Percentiles rank a stretch among this genome's conserved stretches.
Evolutionary conservation across 805 yeast species (phyloP).

Genomic region (Cyberlindnera americana): DNA sequence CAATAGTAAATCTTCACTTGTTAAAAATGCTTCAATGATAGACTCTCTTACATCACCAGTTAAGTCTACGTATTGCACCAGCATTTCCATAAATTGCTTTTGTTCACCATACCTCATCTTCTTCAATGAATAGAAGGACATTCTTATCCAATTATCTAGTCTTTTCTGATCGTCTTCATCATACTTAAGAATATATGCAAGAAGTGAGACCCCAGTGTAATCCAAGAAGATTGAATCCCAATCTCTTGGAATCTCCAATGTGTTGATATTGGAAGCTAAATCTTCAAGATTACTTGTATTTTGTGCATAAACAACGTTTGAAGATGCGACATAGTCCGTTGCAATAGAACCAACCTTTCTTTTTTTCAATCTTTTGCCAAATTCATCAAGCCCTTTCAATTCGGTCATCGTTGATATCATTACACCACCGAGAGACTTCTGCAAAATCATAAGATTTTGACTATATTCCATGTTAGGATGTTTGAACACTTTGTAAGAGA

Average conservation of each 20-base stretch:
- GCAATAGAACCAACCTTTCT: constrained; percentile 10
- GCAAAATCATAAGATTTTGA: constrained; percentile 6
- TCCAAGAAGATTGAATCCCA: constrained; percentile 13
- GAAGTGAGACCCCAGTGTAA: constrained; percentile 6
- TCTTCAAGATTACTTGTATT: constrained; percentile 5
- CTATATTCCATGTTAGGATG: constrained; percentile 18
- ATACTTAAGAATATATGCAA: constrained; percentile 8
- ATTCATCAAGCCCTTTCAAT: constrained; percentile 11
- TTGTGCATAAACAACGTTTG: constrained; percentile 1
- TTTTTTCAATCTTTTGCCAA: constrained; percentile 16
- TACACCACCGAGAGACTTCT: background rate
- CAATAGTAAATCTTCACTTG: constrained; percentile 4
- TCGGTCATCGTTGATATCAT: constrained; percentile 3
- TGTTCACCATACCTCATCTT: constrained; percentile 1
- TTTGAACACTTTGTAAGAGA: constrained; percentile 26
- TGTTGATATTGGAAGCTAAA: constrained; percentile 8
- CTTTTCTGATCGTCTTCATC: background rate
- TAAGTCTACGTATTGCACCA: constrained; percentile 8
- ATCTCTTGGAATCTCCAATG: constrained; percentile 5
- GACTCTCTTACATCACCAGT: constrained; percentile 11
- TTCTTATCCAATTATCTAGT: constrained; percentile 13
- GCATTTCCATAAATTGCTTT: constrained; percentile 6
- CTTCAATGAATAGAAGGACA: constrained; percentile 9
- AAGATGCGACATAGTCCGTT: constrained; percentile 9
- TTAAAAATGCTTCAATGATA: constrained; percentile 7